phyloP scores from a whole-genome alignment of 2,329 filamentous ascomycete species.

The Corinectria fuckeliana region DNA sequence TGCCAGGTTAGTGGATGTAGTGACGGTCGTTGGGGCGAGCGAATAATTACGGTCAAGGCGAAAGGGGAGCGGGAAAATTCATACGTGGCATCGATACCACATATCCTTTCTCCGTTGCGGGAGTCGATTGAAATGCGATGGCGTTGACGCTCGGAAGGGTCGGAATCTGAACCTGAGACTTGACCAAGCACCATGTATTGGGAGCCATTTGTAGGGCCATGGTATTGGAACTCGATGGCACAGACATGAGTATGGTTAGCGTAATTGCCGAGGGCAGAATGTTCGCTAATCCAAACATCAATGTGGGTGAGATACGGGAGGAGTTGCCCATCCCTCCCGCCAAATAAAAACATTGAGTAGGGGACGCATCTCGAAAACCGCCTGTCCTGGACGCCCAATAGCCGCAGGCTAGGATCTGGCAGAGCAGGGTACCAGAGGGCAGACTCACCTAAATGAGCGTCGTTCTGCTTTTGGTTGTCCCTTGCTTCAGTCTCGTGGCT shows the following conservation, averaged over 20 bases:
- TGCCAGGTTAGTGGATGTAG: not conserved
- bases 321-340: not conserved
- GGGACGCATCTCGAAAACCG: conserved; percentile 1
- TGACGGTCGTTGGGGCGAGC: not conserved
- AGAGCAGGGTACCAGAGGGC: conserved; percentile 11
- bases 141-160: not conserved
- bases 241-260: not conserved
- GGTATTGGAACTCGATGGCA: conserved; percentile 10
- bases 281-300: not conserved
- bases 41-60: conserved; percentile 3
- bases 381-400: not conserved
- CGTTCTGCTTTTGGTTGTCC: not conserved
- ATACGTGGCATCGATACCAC: conserved; percentile 3
- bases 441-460: not conserved
- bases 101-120: conserved; percentile 8
- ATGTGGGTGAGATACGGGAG: conserved; percentile 8
- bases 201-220: not conserved
- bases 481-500: not conserved
- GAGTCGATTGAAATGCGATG: not conserved
- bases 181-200: conserved; percentile 1
- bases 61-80: not conserved
- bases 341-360: conserved; percentile 9
- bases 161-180: not conserved
- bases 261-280: not conserved
- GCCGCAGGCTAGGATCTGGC: not conserved